A percentile compares a stretch with the other conserved stretches of the same genome.
phyloP scores from a whole-genome alignment of 2,329 filamentous ascomycete species.

The Alternaria burnsii region DNA sequence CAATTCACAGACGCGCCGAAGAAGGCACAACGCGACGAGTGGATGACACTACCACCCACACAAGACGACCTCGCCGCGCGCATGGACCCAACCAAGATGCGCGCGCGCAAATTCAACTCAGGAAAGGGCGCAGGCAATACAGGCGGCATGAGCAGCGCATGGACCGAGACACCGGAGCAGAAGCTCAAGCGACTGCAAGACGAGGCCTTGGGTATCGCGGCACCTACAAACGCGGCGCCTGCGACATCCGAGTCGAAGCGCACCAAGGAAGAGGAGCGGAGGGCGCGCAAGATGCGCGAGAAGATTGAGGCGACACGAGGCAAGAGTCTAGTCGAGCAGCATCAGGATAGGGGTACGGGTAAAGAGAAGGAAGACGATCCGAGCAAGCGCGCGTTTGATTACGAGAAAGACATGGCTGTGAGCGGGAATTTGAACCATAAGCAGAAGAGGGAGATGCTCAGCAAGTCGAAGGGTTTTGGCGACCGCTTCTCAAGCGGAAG shows the following conservation, averaged over 20 bases:
- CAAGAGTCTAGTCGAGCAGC: conserved; percentile 58
- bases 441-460: conserved; percentile 80
- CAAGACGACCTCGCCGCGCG: conserved; percentile 64
- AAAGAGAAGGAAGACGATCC: conserved; percentile 85
- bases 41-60: conserved; percentile 62
- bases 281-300: conserved; percentile 62
- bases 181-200: conserved; percentile 82
- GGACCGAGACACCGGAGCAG: conserved; percentile 92
- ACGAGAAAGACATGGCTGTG: conserved; percentile 90
- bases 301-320: conserved; percentile 59
- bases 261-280: conserved; percentile 55
- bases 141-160: conserved; percentile 68
- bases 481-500: conserved; percentile 80
- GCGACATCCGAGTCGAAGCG: conserved; percentile 40
- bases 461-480: conserved; percentile 81
- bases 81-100: conserved; percentile 83
- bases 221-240: conserved; percentile 46
- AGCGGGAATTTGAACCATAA: conserved; percentile 75
- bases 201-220: conserved; percentile 77
- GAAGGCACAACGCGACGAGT: conserved; percentile 75
- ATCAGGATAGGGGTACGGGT: conserved; percentile 56
- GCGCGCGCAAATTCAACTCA: conserved; percentile 82
- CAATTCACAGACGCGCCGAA: conserved; percentile 41
- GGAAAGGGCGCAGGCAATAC: conserved; percentile 65
- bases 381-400: conserved; percentile 85